Conservation (phyloP, 2,329 filamentous ascomycete species). For the Cryphonectria nitschkei region DNA sequence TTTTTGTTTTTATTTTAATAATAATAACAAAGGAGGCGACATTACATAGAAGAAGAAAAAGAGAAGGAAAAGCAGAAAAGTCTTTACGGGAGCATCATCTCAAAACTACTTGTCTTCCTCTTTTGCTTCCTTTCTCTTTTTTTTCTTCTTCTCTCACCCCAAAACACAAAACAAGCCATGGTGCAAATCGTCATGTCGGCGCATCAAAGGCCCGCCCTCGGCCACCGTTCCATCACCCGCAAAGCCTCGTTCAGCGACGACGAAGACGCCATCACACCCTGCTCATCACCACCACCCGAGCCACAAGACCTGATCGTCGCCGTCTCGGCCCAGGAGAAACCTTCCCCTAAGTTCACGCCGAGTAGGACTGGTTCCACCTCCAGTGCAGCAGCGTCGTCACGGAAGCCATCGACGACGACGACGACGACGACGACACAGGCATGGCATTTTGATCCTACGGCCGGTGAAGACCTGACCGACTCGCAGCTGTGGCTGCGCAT, state of each 20-base stretch:
- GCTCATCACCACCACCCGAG: conserved; percentile 23
- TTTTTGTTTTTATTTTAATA: neutral
- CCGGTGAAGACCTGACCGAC: conserved; percentile 40
- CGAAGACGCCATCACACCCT: conserved; percentile 32
- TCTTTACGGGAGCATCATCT: neutral
- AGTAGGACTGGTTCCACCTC: conserved; percentile 12
- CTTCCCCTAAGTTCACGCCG: neutral
- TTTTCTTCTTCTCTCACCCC: too few relatives aligned
- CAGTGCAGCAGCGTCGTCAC: conserved; percentile 2
- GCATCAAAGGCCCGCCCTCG: conserved; percentile 3
- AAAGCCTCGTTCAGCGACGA: conserved; percentile 31
- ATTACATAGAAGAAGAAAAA: neutral
- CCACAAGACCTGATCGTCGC: conserved; percentile 15
- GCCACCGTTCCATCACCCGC: conserved; percentile 20
- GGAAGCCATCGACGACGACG: conserved; percentile 19
- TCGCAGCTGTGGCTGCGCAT: conserved; percentile 47
- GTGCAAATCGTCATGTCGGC: conserved; percentile 4
- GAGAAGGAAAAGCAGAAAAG: neutral
- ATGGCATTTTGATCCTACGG: conserved; percentile 30
- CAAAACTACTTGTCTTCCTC: neutral
- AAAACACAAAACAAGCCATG: neutral
- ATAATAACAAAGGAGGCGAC: neutral
- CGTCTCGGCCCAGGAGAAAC: neutral
- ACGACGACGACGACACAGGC: conserved; percentile 11
- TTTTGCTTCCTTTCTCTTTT: too few relatives aligned